Base-by-base conservation (phyloP, 2,329 filamentous ascomycete genomes). In the Fusarium nisikadoi region DNA sequence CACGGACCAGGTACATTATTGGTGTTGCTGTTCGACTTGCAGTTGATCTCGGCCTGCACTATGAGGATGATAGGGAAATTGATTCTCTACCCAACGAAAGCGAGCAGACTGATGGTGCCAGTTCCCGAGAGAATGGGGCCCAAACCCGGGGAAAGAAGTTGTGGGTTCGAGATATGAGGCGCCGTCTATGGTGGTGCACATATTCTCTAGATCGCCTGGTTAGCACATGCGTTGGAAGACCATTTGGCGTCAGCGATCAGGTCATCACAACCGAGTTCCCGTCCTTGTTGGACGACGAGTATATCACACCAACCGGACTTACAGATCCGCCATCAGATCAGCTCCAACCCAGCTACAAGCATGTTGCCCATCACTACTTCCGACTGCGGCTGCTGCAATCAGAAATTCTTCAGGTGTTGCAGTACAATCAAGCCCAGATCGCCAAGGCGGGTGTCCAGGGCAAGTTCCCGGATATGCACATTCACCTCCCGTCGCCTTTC, bases 181-280 rank as follows among this genome's bases (percentile, higher is more conserved):
- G 95, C 62, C 89, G 95, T 36, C 85, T 98, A 19, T 98, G 95
- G 94, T 98, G 96, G 95, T 97, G 94, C 83, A 95, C 95, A 4
- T 98, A 98, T 82, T 95, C 94, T 9, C 90, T 98, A 61, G 95
- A 98, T 81, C 90, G 95, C n/a, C 90, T 98, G 9, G 95, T 98
- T 55, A 96, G 94, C 77, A 95, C 94, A 27, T 98, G 95, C 75
- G 95, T 98, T 31, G 95, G 95, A 41, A 88, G 95, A 61, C 96
- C 95, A 11, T 97, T 98, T 77, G 95, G 95, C 35, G 94, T 98
- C 71, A 95, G 93, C n/a, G 96, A 98, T 83, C 93, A 97, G 79
- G 94, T 97, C 71, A 94, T 98, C 76, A 98, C 95, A 19, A 98
- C 95, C 2, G 94, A 97, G 78, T 97, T 98, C 73, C 95, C 95